phyloP scores from a whole-genome alignment of 139 green algal genomes.

The Chara braunii region DNA sequence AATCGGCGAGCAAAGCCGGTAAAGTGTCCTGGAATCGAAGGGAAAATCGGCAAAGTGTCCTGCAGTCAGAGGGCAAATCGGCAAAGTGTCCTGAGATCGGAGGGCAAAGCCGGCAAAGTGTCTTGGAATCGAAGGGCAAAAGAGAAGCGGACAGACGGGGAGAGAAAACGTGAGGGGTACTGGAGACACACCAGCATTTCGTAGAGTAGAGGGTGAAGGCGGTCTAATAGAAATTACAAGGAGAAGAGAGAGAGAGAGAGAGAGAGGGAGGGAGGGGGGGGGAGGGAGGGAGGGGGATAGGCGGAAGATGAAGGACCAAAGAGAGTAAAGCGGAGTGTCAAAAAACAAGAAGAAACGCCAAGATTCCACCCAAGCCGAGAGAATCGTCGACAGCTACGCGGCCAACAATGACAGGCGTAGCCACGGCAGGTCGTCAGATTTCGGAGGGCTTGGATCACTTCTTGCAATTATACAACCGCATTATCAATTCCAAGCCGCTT shows the following conservation, averaged over 20 bases:
- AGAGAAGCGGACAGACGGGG: neutral
- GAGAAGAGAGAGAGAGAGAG: neutral
- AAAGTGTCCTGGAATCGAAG: neutral
- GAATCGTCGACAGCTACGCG: neutral
- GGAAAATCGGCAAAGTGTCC: neutral
- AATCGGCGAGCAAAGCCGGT: neutral
- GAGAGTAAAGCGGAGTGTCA: neutral
- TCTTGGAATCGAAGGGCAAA: too few species aligned
- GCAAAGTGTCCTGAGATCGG: neutral
- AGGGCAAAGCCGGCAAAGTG: neutral
- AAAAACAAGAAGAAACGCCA: neutral
- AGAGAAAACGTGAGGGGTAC: neutral
- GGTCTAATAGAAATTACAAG: neutral
- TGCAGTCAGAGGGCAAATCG: neutral
- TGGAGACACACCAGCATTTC: neutral
- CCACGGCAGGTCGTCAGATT: neutral
- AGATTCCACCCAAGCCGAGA: neutral
- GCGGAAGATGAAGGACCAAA: neutral
- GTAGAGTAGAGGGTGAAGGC: neutral
- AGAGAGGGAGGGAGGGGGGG: neutral
- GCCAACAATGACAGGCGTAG: too few species aligned
- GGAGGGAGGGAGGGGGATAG: neutral
- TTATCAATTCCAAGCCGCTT: neutral
- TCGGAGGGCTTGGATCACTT: neutral
- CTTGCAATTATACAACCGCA: neutral